Evolutionary conservation across 495 filamentous ascomycete species (phyloP).

Genomic region (Xylona heveae): DNA sequence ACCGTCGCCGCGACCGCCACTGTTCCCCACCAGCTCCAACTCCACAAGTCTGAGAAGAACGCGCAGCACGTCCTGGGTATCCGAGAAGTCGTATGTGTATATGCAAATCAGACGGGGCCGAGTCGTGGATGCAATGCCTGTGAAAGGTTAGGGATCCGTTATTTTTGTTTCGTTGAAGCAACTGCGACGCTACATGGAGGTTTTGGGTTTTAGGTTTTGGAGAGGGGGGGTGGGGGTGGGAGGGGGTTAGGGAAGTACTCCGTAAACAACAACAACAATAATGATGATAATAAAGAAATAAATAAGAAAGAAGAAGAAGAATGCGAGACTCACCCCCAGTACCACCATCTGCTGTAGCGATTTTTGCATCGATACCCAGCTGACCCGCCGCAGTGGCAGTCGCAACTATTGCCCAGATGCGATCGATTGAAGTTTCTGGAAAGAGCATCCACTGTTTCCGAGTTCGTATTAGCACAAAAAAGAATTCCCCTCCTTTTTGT

Average conservation of each 20-base stretch:
- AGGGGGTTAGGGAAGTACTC: no score
- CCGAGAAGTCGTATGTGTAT: slow-evolving; percentile 54
- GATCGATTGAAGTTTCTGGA: slow-evolving; percentile 35
- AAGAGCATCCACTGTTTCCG: slow-evolving; percentile 82
- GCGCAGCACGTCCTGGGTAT: slow-evolving; percentile 42
- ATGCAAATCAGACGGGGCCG: slow-evolving; percentile 40
- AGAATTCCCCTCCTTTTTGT: background rate
- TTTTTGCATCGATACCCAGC: slow-evolving; percentile 49
- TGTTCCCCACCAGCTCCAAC: slow-evolving; percentile 28
- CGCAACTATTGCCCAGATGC: slow-evolving; percentile 39
- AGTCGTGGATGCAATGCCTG: no score
- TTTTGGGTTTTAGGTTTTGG: no score
- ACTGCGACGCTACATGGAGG: no score
- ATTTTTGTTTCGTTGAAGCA: no score
- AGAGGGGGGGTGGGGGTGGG: no score
- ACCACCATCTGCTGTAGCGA: slow-evolving; percentile 30
- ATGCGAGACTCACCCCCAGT: no score
- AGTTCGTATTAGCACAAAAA: background rate
- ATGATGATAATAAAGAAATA: no score
- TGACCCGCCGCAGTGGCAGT: slow-evolving; percentile 37
- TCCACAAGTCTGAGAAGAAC: slow-evolving; percentile 37
- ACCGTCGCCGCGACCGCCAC: slow-evolving; percentile 11
- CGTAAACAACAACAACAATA: no score
- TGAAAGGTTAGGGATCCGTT: no score
- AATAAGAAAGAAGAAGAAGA: no score